These are phyloP conservation scores for Pichia occidentalis DNA, from an alignment of 805 yeast species.

Conservation along the genomic window DNA sequence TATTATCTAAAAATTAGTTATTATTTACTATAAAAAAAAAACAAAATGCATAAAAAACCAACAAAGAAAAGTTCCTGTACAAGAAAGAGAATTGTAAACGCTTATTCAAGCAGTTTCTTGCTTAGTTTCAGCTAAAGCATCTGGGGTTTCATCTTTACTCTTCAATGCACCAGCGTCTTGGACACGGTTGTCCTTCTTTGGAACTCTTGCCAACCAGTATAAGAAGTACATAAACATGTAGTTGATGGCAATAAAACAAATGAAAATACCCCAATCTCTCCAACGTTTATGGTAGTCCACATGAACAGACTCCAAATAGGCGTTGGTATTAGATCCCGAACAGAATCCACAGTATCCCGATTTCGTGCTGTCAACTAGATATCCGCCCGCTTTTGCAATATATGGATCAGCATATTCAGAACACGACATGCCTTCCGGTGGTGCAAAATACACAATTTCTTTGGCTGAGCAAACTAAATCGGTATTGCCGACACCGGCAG, in stretches of 20 bases:
- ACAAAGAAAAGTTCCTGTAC: no score
- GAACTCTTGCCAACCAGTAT: slow-evolving; percentile 64
- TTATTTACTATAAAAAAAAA: no score
- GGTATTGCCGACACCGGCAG: slow-evolving; percentile 49
- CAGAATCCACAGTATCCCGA: slow-evolving; percentile 58
- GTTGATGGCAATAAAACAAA: slow-evolving; percentile 41
- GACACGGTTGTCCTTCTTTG: slow-evolving; percentile 42
- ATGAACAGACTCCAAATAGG: slow-evolving; percentile 41
- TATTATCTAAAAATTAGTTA: no score
- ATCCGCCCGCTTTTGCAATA: slow-evolving; percentile 44
- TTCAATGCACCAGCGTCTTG: slow-evolving; percentile 16
- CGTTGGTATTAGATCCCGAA: slow-evolving; percentile 48
- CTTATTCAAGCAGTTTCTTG: no score
- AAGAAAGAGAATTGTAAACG: no score
- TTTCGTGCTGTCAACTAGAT: slow-evolving; percentile 34
- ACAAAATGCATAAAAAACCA: no score
- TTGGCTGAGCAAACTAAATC: slow-evolving; percentile 39
- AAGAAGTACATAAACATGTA: slow-evolving; percentile 23
- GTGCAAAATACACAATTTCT: slow-evolving; percentile 44
- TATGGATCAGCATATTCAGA: slow-evolving; percentile 41
- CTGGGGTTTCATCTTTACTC: neutral
- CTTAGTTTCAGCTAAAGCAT: no score
- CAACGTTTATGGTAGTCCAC: slow-evolving; percentile 46
- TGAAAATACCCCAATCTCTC: slow-evolving; percentile 51
- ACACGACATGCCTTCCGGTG: slow-evolving; percentile 55